Evolutionary conservation across 257 asterid species (phyloP).

Genomic region (Lycium ferocissimum): DNA sequence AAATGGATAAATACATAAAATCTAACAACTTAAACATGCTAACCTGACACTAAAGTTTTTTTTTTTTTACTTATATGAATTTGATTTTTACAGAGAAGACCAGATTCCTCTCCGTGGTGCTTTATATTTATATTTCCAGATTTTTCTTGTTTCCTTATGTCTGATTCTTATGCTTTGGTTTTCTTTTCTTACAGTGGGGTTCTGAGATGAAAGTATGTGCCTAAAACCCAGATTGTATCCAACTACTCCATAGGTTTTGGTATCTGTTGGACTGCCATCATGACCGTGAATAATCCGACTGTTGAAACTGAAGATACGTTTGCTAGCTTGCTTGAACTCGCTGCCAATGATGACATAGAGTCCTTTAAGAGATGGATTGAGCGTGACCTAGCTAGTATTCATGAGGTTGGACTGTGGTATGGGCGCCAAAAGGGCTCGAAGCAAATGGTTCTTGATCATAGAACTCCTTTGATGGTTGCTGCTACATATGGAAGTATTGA

Average conservation of each 20-base stretch:
- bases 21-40: slow-evolving; percentile 2
- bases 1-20: not conserved
- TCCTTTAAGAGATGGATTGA: slow-evolving; percentile 50
- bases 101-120: not conserved
- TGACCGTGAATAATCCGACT: slow-evolving; percentile 40
- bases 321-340: slow-evolving; percentile 36
- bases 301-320: slow-evolving; percentile 31
- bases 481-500: slow-evolving; percentile 33
- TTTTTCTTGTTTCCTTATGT: not conserved
- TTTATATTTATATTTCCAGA: not conserved
- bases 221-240: slow-evolving; percentile 34
- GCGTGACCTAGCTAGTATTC: slow-evolving; percentile 48
- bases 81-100: not conserved
- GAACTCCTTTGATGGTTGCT: slow-evolving; percentile 65
- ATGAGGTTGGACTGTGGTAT: slow-evolving; percentile 77
- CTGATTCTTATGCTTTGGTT: slow-evolving; percentile 41
- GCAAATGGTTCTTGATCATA: slow-evolving; percentile 72
- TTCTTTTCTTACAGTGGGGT: slow-evolving; percentile 43
- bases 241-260: slow-evolving; percentile 24
- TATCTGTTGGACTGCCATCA: slow-evolving; percentile 32
- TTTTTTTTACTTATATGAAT: not conserved
- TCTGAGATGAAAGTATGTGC: slow-evolving; percentile 40
- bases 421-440: slow-evolving; percentile 74
- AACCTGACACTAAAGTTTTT: not conserved
- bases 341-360: slow-evolving; percentile 35